These are phyloP conservation scores for Stephanodiscus minutulus DNA, from an alignment of 108 stramenopile species.

Conservation along the genomic window DNA sequence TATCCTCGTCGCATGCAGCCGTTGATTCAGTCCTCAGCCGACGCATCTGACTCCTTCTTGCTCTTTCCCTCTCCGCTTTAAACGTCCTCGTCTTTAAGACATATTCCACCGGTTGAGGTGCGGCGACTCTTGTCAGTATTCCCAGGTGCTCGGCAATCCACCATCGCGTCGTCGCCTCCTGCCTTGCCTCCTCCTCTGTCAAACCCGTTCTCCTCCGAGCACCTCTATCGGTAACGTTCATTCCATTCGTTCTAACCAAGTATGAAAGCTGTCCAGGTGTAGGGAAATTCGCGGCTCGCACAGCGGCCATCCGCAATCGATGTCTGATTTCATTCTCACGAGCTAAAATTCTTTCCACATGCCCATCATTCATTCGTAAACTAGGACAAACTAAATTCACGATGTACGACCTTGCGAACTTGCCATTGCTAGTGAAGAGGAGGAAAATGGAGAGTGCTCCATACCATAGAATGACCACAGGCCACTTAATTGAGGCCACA, in stretches of 20 bases:
- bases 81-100: slow-evolving; percentile 48
- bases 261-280: slow-evolving; percentile 24
- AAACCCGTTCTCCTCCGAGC: background rate
- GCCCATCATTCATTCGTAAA: slow-evolving; percentile 28
- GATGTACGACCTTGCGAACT: slow-evolving; percentile 24
- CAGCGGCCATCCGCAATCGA: slow-evolving; percentile 28
- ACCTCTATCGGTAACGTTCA: slow-evolving; percentile 8
- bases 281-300: slow-evolving; percentile 13
- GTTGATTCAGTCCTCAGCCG: slow-evolving; percentile 1
- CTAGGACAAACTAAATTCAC: slow-evolving; percentile 29
- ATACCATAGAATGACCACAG: slow-evolving; percentile 52
- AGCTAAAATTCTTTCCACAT: slow-evolving; percentile 30
- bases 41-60: slow-evolving; percentile 4
- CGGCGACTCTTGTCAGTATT: slow-evolving; percentile 13
- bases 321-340: slow-evolving; percentile 22
- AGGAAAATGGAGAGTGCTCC: slow-evolving; percentile 51
- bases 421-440: slow-evolving; percentile 44
- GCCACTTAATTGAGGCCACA: slow-evolving; percentile 25
- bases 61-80: slow-evolving; percentile 29
- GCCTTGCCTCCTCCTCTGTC: slow-evolving; percentile 10
- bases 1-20: background rate
- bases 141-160: slow-evolving; percentile 46
- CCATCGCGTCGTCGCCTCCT: slow-evolving; percentile 27
- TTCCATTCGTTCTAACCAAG: slow-evolving; percentile 22
- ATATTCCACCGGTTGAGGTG: slow-evolving; percentile 27